Percentiles rank a stretch among this genome's conserved stretches.
These are phyloP conservation scores for Beauveria medogensis DNA, from an alignment of 2,329 filamentous ascomycete species.

Conservation along the genomic window DNA sequence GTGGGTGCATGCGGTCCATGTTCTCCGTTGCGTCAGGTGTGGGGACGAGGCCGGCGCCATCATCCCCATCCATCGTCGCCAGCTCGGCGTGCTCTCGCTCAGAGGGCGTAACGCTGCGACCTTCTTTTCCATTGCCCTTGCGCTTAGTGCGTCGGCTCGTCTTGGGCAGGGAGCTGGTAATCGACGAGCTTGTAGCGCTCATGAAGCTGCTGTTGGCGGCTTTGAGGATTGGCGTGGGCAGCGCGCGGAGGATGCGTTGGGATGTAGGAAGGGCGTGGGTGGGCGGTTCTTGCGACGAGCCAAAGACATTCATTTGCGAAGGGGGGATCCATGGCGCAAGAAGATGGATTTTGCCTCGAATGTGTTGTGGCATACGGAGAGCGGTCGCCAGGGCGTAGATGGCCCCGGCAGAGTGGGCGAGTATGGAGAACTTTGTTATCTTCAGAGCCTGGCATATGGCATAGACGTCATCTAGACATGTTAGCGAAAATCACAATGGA, in stretches of 20 bases:
- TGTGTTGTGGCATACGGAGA: conserved; percentile 90
- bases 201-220: conserved; percentile 95
- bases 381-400: conserved; percentile 96
- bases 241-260: conserved; percentile 79
- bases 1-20: conserved; percentile 39
- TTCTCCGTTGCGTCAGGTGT: conserved; percentile 33
- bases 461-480: conserved; percentile 63
- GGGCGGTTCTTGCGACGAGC: conserved; percentile 66
- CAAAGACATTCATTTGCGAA: conserved; percentile 78
- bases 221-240: conserved; percentile 85
- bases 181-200: conserved; percentile 78
- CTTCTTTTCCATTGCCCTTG: conserved; percentile 37
- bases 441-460: conserved; percentile 87
- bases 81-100: conserved; percentile 43
- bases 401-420: conserved; percentile 94
- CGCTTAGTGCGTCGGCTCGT: conserved; percentile 52
- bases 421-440: conserved; percentile 91
- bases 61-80: conserved; percentile 13
- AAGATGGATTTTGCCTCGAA: conserved; percentile 87
- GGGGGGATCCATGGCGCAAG: conserved; percentile 96
- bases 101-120: conserved; percentile 29
- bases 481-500: conserved; percentile 19
- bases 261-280: conserved; percentile 83
- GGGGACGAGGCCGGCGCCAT: conserved; percentile 16
- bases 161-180: conserved; percentile 70